phyloP scores from a whole-genome alignment of 306 rosid genomes.

The Pyrus communis region DNA sequence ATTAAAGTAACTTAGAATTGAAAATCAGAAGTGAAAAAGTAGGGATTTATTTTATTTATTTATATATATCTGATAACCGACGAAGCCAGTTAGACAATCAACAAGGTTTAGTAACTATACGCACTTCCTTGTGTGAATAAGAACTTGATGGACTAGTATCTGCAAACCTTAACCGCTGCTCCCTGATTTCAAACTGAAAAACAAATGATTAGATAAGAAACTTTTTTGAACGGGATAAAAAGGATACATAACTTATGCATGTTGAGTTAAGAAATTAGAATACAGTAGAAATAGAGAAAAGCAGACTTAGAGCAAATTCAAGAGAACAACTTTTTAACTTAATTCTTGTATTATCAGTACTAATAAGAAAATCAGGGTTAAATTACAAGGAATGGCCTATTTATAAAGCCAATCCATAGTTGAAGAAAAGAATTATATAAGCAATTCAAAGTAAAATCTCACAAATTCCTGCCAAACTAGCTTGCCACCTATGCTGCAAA shows the following conservation, averaged over 20 bases:
- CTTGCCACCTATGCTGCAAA: neutral
- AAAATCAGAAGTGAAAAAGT: neutral
- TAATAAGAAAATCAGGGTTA: neutral
- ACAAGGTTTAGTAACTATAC: slow-evolving; percentile 16
- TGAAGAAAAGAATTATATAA: neutral
- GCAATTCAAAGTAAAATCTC: neutral
- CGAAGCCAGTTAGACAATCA: slow-evolving; percentile 2
- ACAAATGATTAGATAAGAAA: slow-evolving; percentile 24
- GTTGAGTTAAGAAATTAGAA: neutral
- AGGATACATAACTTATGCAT: neutral
- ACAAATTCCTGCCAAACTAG: neutral
- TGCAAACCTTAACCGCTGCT: slow-evolving; percentile 72
- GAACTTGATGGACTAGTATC: slow-evolving; percentile 67
- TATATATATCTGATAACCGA: neutral
- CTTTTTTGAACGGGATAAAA: neutral
- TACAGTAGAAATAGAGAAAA: neutral
- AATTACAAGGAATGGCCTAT: neutral
- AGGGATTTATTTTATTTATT: neutral
- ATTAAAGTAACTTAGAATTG: slow-evolving; percentile 4
- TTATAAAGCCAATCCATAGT: neutral
- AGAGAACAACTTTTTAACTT: neutral
- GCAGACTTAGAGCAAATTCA: neutral
- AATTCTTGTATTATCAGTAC: neutral
- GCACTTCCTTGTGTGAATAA: slow-evolving; percentile 85
- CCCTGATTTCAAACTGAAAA: slow-evolving; percentile 68